Evolutionary conservation across 176 grass and related monocot genomes (phyloP), one percentile per base, ranked within the genome.

Genomic region (Oryza nivara): DNA sequence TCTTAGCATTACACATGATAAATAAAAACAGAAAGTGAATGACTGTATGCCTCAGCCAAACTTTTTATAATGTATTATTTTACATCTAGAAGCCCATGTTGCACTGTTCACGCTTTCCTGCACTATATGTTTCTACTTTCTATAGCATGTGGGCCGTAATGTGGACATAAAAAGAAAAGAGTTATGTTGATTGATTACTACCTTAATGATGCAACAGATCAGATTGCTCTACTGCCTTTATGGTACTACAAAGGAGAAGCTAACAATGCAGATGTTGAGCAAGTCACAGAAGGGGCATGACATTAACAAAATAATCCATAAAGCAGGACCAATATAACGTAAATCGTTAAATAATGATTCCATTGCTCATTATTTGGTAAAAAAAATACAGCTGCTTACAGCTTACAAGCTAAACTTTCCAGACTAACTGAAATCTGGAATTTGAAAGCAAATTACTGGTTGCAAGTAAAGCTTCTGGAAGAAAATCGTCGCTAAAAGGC

Each of bases 1-100:
- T 90, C 5, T 79, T 82, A 70, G 58, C 36, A 68, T 19, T 77
- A 52, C 40, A 23, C 6, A 69, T 20, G 47, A 44, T 11, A 82
- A 60, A 68, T 9, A 38, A 68, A 61, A 43, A 67, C 64, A 67
- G 14, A 45, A 81, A 85, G 2, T 15, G 22, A 1, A 35, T 22
- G 48, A 60, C n/a, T 34, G 65, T 35, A 74, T 65, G 36, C 43
- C 13, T 67, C 26, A 44, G 34, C 4, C 76, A 60, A 61, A 45
- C 19, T 13, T 83, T 84, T 47, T 30, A 84, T 0, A 75, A 58
- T 68, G 60, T 74, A 47, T 7, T 14, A 86, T 58, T 22, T 34
- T 58, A 26, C 58, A 3, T 60, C 2, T 38, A 28, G 16, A 65
- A 75, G n/a, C 47, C 44, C 44, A n/a, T 11, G 40, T 70, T 54